Base-by-base conservation (phyloP, 257 asterid genomes). In the Perilla frutescens region DNA sequence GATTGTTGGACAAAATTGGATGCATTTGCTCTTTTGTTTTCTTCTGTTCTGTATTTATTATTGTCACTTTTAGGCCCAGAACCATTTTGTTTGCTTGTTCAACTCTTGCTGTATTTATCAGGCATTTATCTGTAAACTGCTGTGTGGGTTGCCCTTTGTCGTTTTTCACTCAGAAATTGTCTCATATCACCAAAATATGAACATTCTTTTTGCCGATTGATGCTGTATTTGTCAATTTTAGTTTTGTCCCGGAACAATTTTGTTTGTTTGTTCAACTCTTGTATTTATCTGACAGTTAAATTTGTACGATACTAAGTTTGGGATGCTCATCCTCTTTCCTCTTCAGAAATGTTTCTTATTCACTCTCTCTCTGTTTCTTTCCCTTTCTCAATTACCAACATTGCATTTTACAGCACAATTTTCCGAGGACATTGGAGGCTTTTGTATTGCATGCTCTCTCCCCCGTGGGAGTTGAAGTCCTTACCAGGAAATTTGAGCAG, bases 401-500 rank as follows among this genome's bases (percentile, higher is more conserved):
- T 49, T 82, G 47, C 79, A 57, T 79, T 59, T 85, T 83, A 47
- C 93, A 95, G 99, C 88, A 87, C 80, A 83, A 90, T 70, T 95
- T 95, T 62, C 98, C 97, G 0, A 86, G 98, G 85, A 90, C 99
- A 55, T 58, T 95, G 82, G 99, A 92, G 90, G 96, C 99, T 79
- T 76, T 87, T 70, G 75, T 90, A 56, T 72, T 90, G 81, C 96
- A 90, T 74, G 95, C 83, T 45, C 97, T 92, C 64, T 86, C 97
- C 72, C 96, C 96, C n/a, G 84, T 91, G 66, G 97, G 93, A 68
- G 86, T 86, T 34, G 96, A 92, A 83, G 89, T 84, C 70, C 90
- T 95, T 72, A 87, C 97, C 81, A 80, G 96, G 84, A 95, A 90
- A 78, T 87, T 92, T 70, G 96, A 92, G 87, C 90, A 86, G 88